A percentile compares a stretch with the other conserved stretches of the same genome.
phyloP scores from a whole-genome alignment of 768 basidiomycete genomes.

The Coprinopsis strossmayeri region DNA sequence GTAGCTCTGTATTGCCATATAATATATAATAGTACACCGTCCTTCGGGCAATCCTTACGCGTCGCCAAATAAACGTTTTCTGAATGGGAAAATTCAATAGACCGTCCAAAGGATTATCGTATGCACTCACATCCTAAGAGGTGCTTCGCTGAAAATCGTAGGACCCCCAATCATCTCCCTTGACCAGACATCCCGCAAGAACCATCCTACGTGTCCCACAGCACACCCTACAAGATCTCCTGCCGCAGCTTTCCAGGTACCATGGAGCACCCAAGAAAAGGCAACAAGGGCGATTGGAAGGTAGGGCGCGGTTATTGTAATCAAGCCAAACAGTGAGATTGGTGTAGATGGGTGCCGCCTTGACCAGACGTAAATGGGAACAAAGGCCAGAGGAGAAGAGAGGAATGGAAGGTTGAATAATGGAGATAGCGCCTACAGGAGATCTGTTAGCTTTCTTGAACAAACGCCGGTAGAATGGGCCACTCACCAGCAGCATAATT shows the following conservation, averaged over 20 bases:
- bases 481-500: slow-evolving; percentile 73
- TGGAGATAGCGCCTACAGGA: slow-evolving; percentile 78
- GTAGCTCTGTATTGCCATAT: neutral
- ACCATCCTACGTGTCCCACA: slow-evolving; percentile 84
- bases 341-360: slow-evolving; percentile 89
- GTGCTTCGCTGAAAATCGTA: slow-evolving; percentile 67
- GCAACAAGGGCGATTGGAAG: slow-evolving; percentile 87
- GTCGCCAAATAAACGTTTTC: slow-evolving; percentile 66
- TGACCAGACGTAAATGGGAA: slow-evolving; percentile 97
- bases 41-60: slow-evolving; percentile 12
- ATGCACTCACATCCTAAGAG: slow-evolving; percentile 55
- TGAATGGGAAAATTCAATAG: slow-evolving; percentile 18
- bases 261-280: slow-evolving; percentile 79
- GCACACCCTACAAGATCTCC: slow-evolving; percentile 80
- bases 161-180: slow-evolving; percentile 78
- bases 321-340: slow-evolving; percentile 92
- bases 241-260: slow-evolving; percentile 78
- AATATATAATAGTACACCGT: neutral
- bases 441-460: too few relatives aligned
- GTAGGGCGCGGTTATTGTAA: slow-evolving; percentile 94
- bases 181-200: slow-evolving; percentile 82
- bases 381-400: slow-evolving; percentile 87
- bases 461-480: neutral
- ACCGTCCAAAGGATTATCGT: neutral
- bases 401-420: slow-evolving; percentile 91